Base-by-base conservation (phyloP, 1,139 yeast species). In the Pichia sp. region DNA sequence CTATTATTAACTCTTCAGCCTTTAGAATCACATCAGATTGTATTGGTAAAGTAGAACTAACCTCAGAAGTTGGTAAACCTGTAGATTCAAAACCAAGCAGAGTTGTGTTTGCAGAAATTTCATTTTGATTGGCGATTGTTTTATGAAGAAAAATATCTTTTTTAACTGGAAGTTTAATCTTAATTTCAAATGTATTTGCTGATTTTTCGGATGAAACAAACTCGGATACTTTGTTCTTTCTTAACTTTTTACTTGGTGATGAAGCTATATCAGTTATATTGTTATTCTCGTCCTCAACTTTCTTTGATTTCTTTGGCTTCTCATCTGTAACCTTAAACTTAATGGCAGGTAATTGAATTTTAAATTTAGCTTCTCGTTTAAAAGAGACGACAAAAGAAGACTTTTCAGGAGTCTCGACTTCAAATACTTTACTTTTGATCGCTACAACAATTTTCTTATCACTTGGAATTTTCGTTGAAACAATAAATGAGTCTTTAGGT, bases 401-500 rank as follows among this genome's bases (percentile, higher is more conserved):
- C 2, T 33, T 27, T 8, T 11, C n/a, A 16, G 45, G 46, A 19
- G 45, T 48, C 1, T 44, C 47, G 8, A 75, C 63, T 33, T 74
- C 69, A 8, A 81, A 66, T 49, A 49, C 51, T 34, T 56, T 60
- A 22, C 70, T 71, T 3, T 81, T 82, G 18, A 73, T 69, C 58
- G 75, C 78, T 1, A 87, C 86, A 3, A 79, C 80, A 41, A 91
- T 71, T 60, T 80, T 81, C 67, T 80, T 83, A 56, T 83, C 84
- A 50, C 79, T 75, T 4, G 96, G 97, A 19, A 83, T 71, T 2
- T 83, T 78, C 22, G 90, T 70, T 13, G 72, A 76, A 1, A 89
- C 87, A 25, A 78, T 64, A 47, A 83, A 77, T 4, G 81, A 73
- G 58, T 86, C 84, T 38, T 73, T 69, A n/a, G 89, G 80, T 44